These are phyloP conservation scores for Aspergillus kassunensis DNA, from an alignment of 495 filamentous ascomycete genomes.

Conservation along the genomic window DNA sequence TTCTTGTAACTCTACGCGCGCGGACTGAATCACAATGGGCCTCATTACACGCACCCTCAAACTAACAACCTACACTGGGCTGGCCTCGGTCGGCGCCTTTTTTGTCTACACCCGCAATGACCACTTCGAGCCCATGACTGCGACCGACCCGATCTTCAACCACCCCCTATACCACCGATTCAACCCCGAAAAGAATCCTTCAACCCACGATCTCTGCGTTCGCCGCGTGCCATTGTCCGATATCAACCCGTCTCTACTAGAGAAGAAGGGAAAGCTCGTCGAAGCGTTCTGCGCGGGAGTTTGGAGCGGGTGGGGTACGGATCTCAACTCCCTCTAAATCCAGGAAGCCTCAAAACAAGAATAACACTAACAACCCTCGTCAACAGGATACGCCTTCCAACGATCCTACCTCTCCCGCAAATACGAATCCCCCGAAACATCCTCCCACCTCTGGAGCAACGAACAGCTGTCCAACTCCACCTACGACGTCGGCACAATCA, in stretches of 20 bases:
- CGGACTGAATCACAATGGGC: not conserved
- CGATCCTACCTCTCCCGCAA: slow-evolving; percentile 58
- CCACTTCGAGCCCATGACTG: slow-evolving; percentile 45
- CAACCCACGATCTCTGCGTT: slow-evolving; percentile 58
- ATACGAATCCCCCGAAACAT: slow-evolving; percentile 57
- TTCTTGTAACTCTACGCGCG: too few relatives aligned
- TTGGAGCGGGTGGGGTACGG: slow-evolving; percentile 62
- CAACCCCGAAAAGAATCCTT: slow-evolving; percentile 60
- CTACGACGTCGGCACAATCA: slow-evolving; percentile 60
- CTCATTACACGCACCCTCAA: slow-evolving; percentile 28
- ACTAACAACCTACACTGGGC: slow-evolving; percentile 36
- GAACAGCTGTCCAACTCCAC: slow-evolving; percentile 47
- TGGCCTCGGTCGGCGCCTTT: slow-evolving; percentile 41
- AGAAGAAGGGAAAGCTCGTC: slow-evolving; percentile 55
- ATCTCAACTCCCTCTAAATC: not conserved
- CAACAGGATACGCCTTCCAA: slow-evolving; percentile 59
- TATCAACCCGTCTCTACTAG: slow-evolving; percentile 60
- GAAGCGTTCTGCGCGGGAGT: slow-evolving; percentile 63
- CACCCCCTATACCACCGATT: slow-evolving; percentile 50
- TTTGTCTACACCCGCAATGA: slow-evolving; percentile 43
- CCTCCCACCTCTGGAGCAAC: slow-evolving; percentile 59
- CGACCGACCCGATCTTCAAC: slow-evolving; percentile 58
- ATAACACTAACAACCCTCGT: not conserved
- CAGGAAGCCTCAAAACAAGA: not conserved
- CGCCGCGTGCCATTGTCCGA: slow-evolving; percentile 57